phyloP scores from a whole-genome alignment of 1,139 yeast species.

The Hyphopichia wangnamkhiaoensis region DNA sequence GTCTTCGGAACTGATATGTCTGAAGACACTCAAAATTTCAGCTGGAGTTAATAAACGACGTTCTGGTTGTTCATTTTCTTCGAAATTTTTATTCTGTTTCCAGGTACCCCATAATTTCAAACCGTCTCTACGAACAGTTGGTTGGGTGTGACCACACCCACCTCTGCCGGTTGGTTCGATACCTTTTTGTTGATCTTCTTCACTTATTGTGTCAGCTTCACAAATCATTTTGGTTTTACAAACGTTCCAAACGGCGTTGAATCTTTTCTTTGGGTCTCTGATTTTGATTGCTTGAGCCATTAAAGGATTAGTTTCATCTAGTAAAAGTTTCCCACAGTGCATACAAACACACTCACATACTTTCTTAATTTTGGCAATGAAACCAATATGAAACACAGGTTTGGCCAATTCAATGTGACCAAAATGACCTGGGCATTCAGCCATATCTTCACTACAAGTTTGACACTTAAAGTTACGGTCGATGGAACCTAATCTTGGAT shows the following conservation, averaged over 20 bases:
- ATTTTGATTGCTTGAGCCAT: conserved; percentile 89
- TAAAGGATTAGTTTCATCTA: conserved; percentile 83
- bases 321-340: conserved; percentile 93
- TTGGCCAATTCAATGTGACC: conserved; percentile 98
- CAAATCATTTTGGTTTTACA: conserved; percentile 94
- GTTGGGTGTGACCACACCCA: conserved; percentile 98
- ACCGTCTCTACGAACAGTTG: conserved; percentile 94
- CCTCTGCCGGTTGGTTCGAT: conserved; percentile 65
- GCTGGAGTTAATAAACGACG: conserved; percentile 85
- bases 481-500: conserved; percentile 94
- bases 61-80: conserved; percentile 89
- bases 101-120: conserved; percentile 95
- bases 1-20: conserved; percentile 86
- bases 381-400: conserved; percentile 97
- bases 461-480: conserved; percentile 97
- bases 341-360: conserved; percentile 96
- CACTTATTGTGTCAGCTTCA: conserved; percentile 80
- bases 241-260: conserved; percentile 92
- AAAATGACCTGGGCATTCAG: conserved; percentile 99
- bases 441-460: conserved; percentile 99
- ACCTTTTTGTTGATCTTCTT: conserved; percentile 54
- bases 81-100: conserved; percentile 80
- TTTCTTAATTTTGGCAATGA: conserved; percentile 89
- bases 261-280: conserved; percentile 92
- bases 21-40: conserved; percentile 88